Conservation (phyloP, 2,329 filamentous ascomycete species). For the Neofusicoccum cordaticola region DNA sequence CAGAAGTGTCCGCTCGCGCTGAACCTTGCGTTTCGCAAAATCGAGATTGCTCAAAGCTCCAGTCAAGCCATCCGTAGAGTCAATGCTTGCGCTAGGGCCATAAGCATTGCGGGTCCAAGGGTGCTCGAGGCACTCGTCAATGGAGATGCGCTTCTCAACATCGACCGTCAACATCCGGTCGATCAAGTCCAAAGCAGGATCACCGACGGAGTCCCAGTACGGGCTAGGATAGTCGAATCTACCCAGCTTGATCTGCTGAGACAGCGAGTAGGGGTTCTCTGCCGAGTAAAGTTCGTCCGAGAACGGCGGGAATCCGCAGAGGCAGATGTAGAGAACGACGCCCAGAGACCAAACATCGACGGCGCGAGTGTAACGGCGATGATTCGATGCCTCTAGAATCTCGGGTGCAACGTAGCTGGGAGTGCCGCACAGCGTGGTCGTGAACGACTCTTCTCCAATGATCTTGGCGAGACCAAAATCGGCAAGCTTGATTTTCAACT, state of each 20-base stretch:
- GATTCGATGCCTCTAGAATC: constrained; percentile 77
- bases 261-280: constrained; percentile 81
- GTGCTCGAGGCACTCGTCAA: constrained; percentile 87
- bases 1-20: constrained; percentile 81
- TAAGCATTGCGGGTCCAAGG: constrained; percentile 68
- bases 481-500: constrained; percentile 83
- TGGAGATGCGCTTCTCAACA: constrained; percentile 75
- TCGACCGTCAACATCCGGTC: constrained; percentile 93
- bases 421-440: constrained; percentile 92
- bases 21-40: constrained; percentile 75
- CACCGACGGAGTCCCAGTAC: constrained; percentile 88
- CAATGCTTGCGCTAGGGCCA: constrained; percentile 49
- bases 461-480: constrained; percentile 98
- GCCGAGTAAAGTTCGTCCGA: constrained; percentile 82
- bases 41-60: constrained; percentile 80
- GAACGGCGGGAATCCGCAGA: constrained; percentile 96
- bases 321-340: constrained; percentile 95
- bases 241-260: constrained; percentile 85
- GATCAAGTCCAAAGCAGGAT: constrained; percentile 86
- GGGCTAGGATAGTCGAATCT: constrained; percentile 93
- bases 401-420: constrained; percentile 96
- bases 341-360: constrained; percentile 97
- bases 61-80: constrained; percentile 89
- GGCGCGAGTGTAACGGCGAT: constrained; percentile 87
- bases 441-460: constrained; percentile 97